These are phyloP conservation scores for Hortaea sp. DNA, from an alignment of 2,329 filamentous ascomycete genomes.

Conservation along the genomic window DNA sequence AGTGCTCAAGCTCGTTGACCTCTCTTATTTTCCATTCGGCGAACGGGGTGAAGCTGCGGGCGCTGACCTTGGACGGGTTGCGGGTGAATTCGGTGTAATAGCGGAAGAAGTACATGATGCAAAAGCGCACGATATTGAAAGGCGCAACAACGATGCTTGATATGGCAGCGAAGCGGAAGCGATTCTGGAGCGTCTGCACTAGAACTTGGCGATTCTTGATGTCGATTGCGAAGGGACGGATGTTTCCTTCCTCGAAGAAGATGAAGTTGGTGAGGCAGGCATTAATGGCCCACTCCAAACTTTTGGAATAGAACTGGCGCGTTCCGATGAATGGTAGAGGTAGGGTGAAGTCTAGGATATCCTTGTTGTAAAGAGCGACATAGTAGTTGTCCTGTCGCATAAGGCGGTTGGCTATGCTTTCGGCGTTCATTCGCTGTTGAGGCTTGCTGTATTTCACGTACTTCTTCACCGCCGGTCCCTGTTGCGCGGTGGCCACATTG, in stretches of 20 bases:
- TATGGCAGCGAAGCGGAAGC: constrained; percentile 73
- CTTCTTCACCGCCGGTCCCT: constrained; percentile 49
- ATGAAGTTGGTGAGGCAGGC: constrained; percentile 88
- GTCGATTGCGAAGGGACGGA: constrained; percentile 76
- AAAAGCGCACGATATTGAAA: constrained; percentile 74
- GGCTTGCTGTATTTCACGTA: constrained; percentile 46
- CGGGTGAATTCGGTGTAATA: constrained; percentile 98
- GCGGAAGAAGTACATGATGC: constrained; percentile 85
- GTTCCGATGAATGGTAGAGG: constrained; percentile 73
- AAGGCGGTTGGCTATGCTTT: constrained; percentile 91
- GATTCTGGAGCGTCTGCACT: constrained; percentile 64
- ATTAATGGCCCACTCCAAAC: constrained; percentile 84
- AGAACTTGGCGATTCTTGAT: constrained; percentile 69
- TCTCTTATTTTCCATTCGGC: constrained; percentile 98
- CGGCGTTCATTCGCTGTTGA: constrained; percentile 82
- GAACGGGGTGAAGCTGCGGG: constrained; percentile 81
- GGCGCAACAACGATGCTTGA: constrained; percentile 82
- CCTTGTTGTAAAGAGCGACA: constrained; percentile 95
- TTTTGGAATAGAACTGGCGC: constrained; percentile 76
- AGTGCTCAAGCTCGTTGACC: constrained; percentile 90
- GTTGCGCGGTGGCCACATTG: constrained; percentile 70
- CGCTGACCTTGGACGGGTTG: constrained; percentile 77
- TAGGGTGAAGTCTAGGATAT: constrained; percentile 76
- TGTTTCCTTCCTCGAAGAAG: constrained; percentile 80
- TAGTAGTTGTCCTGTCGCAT: constrained; percentile 97